Conservation (phyloP, 495 filamentous ascomycete genomes). For the Lasiosphaeria hispida region DNA sequence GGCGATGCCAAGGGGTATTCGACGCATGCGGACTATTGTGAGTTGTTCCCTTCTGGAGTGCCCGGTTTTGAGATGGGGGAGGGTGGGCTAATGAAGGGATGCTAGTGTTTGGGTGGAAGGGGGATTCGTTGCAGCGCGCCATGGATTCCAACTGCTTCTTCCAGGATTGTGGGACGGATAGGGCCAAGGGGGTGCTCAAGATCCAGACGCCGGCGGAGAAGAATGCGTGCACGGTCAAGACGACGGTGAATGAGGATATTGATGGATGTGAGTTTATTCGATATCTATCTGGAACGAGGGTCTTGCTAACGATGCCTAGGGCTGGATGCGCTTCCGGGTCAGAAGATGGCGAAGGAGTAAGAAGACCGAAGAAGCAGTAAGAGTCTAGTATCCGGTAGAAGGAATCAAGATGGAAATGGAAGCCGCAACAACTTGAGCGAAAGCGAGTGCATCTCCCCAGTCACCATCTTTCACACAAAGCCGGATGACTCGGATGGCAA, state of each 20-base stretch:
- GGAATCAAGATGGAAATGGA: not conserved
- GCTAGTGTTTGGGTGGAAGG: slow-evolving; percentile 17
- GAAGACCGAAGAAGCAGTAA: too few species aligned
- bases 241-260: slow-evolving; percentile 10
- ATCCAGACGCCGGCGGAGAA: slow-evolving; percentile 13
- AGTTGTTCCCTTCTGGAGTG: too few species aligned
- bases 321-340: too few species aligned
- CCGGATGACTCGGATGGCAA: too few species aligned
- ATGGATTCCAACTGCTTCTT: slow-evolving; percentile 2
- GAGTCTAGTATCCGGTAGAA: not conserved
- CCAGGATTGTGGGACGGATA: not conserved
- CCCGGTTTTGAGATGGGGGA: too few species aligned
- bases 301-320: too few species aligned
- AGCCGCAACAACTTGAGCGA: not conserved
- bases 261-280: slow-evolving; percentile 15
- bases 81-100: too few species aligned
- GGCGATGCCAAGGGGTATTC: slow-evolving; percentile 15
- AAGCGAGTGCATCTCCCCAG: not conserved
- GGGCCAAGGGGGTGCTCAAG: slow-evolving; percentile 8
- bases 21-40: slow-evolving; percentile 19
- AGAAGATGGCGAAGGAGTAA: not conserved
- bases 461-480: too few species aligned
- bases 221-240: slow-evolving; percentile 9
- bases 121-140: slow-evolving; percentile 16
- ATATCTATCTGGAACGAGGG: too few species aligned